phyloP scores from a whole-genome alignment of 352 stramenopile species.

The Paralagenidium karlingii region DNA sequence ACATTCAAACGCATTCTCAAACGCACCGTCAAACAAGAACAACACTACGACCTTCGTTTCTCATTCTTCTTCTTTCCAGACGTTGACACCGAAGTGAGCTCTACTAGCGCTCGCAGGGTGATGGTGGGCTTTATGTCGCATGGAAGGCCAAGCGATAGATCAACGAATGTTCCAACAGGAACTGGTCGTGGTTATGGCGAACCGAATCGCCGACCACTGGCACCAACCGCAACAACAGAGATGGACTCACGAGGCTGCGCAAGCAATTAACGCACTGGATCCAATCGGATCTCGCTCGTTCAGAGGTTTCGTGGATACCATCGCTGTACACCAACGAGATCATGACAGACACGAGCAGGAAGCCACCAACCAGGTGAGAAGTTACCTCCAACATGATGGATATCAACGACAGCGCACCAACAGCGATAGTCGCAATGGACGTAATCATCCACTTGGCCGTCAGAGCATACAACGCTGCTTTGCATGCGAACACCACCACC shows the following conservation, averaged over 20 bases:
- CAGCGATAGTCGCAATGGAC: constrained; percentile 29
- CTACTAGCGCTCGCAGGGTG: too few relatives aligned
- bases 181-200: constrained; percentile 65
- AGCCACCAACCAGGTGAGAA: too few relatives aligned
- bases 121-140: too few relatives aligned
- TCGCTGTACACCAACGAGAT: too few relatives aligned
- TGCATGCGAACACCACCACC: constrained; percentile 46
- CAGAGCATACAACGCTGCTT: constrained; percentile 51
- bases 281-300: too few relatives aligned
- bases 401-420: constrained; percentile 48
- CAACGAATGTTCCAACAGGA: constrained; percentile 66
- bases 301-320: constrained; percentile 37
- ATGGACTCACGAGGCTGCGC: constrained; percentile 70
- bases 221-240: constrained; percentile 63
- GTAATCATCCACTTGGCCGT: constrained; percentile 57
- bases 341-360: constrained; percentile 36
- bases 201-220: constrained; percentile 48
- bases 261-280: constrained; percentile 57
- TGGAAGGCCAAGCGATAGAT: constrained; percentile 68
- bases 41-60: too few relatives aligned
- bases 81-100: too few relatives aligned
- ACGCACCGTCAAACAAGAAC: too few relatives aligned
- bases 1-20: too few relatives aligned
- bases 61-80: too few relatives aligned
- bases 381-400: neutral